Percentiles rank a stretch among this genome's conserved stretches.
Evolutionary conservation across 2,329 filamentous ascomycete genomes (phyloP).

Genomic region (Colletotrichum sansevieriae): DNA sequence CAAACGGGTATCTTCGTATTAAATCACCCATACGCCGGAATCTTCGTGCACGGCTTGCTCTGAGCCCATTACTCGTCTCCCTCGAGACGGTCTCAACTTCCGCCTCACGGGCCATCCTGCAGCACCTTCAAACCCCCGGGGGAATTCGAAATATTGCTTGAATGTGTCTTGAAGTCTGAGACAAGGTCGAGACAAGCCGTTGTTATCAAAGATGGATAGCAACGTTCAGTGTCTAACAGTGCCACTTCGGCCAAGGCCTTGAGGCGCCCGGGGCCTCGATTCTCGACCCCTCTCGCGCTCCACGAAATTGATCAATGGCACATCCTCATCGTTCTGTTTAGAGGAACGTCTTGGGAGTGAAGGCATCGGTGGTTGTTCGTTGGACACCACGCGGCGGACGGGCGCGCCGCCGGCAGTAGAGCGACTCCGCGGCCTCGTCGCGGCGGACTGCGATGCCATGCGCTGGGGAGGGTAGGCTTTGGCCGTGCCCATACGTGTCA

Average conservation of each 20-base stretch:
- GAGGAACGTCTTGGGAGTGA: constrained; percentile 38
- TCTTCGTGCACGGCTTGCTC: constrained; percentile 12
- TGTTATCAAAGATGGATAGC: not conserved
- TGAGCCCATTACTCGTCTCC: constrained; percentile 16
- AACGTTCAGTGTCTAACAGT: constrained; percentile 36
- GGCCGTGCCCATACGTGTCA: constrained; percentile 34
- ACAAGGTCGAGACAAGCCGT: constrained; percentile 9
- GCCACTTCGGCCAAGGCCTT: constrained; percentile 36
- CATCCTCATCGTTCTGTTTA: constrained; percentile 40
- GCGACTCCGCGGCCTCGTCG: constrained; percentile 33
- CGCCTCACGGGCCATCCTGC: constrained; percentile 10
- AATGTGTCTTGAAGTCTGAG: not conserved
- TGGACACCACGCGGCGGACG: constrained; percentile 38
- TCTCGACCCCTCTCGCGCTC: constrained; percentile 38
- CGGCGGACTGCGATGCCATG: constrained; percentile 39
- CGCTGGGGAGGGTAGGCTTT: constrained; percentile 39
- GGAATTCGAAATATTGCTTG: not conserved
- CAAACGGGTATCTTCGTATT: constrained; percentile 41
- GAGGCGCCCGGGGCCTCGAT: constrained; percentile 24
- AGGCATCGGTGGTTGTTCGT: constrained; percentile 41
- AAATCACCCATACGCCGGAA: constrained; percentile 29
- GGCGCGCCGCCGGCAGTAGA: constrained; percentile 36
- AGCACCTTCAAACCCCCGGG: not conserved
- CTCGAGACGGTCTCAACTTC: not conserved
- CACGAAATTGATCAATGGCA: constrained; percentile 43